Conservation (phyloP, 2,329 filamentous ascomycete genomes). For the Xylaria sp. region DNA sequence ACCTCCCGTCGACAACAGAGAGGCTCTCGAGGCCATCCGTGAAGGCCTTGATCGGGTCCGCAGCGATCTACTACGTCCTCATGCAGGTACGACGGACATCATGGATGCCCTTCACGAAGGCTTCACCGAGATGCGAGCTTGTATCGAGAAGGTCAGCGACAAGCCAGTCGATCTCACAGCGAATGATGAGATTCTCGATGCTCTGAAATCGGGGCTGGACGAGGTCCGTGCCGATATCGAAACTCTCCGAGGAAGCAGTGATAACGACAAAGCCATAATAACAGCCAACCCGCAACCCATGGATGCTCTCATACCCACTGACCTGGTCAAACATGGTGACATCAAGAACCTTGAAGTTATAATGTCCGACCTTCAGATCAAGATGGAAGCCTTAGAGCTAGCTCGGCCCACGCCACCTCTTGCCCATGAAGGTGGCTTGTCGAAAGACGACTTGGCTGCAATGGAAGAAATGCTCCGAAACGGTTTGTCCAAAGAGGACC, state of each 20-base stretch:
- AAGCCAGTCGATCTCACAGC: conserved; percentile 85
- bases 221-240: conserved; percentile 82
- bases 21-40: conserved; percentile 76
- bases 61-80: conserved; percentile 75
- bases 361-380: conserved; percentile 83
- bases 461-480: conserved; percentile 64
- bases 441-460: conserved; percentile 45
- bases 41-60: conserved; percentile 80
- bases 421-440: conserved; percentile 54
- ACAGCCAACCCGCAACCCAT: conserved; percentile 63
- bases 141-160: conserved; percentile 81
- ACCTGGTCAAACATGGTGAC: conserved; percentile 73
- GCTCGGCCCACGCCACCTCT: conserved; percentile 55
- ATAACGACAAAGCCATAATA: conserved; percentile 49
- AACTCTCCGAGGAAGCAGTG: conserved; percentile 69
- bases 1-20: conserved; percentile 61
- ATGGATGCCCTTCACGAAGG: conserved; percentile 91
- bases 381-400: conserved; percentile 81
- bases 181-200: conserved; percentile 90
- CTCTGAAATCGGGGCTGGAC: conserved; percentile 83
- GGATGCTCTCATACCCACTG: conserved; percentile 61
- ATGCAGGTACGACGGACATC: conserved; percentile 83
- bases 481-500: conserved; percentile 62
- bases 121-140: conserved; percentile 77
- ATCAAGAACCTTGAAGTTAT: conserved; percentile 88